Conservation (phyloP, 2,329 filamentous ascomycete genomes). For the Graphium sp. region DNA sequence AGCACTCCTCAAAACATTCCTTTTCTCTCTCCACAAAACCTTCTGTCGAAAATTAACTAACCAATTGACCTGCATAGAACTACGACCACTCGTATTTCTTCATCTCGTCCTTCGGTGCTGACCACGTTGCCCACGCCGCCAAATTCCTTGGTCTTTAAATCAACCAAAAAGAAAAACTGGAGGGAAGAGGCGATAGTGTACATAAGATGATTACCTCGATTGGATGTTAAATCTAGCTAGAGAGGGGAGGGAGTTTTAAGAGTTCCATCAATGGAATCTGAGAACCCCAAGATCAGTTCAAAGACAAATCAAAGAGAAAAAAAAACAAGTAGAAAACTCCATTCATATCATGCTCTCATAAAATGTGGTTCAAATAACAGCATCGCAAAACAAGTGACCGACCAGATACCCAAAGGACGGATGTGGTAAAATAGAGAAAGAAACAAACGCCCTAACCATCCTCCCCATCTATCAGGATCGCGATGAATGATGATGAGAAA, state of each 20-base stretch:
- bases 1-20: slow-evolving; percentile 9
- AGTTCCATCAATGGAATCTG: too few relatives aligned
- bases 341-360: background rate
- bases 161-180: background rate
- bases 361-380: background rate
- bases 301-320: background rate
- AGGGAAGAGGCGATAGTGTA: background rate
- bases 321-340: background rate
- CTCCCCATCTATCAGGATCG: slow-evolving; percentile 3
- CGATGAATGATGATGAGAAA: too few relatives aligned
- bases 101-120: slow-evolving; percentile 76
- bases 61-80: slow-evolving; percentile 27
- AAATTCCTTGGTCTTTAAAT: slow-evolving; percentile 46
- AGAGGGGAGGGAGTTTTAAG: too few relatives aligned
- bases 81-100: slow-evolving; percentile 99
- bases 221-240: background rate
- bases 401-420: too few relatives aligned
- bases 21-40: background rate
- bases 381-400: too few relatives aligned
- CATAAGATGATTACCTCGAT: background rate
- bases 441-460: too few relatives aligned
- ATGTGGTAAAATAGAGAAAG: too few relatives aligned
- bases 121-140: slow-evolving; percentile 83
- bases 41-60: slow-evolving; percentile 1
- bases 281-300: background rate